Evolutionary conservation across 495 filamentous ascomycete genomes (phyloP).

Genomic region (Lophiostoma macrostomum): DNA sequence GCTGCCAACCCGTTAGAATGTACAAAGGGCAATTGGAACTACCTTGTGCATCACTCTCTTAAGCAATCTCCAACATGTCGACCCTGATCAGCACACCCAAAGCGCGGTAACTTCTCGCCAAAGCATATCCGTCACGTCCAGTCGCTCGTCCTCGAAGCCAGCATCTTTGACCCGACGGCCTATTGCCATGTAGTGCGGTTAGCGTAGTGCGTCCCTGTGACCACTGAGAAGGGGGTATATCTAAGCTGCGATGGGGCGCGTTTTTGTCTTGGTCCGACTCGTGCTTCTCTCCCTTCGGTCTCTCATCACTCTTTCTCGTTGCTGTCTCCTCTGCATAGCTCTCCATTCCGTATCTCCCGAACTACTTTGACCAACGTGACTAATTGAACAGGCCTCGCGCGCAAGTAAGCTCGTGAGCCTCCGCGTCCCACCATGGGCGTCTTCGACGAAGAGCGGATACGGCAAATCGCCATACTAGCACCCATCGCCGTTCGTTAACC

Average conservation of each 20-base stretch:
- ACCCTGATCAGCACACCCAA: slow-evolving; percentile 23
- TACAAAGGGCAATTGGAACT: not conserved
- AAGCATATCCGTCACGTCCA: slow-evolving; percentile 11
- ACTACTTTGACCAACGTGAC: no score
- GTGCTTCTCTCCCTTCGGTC: not conserved
- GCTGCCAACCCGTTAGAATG: not conserved
- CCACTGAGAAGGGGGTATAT: slow-evolving; percentile 5
- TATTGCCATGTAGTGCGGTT: slow-evolving; percentile 2
- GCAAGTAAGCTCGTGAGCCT: no score
- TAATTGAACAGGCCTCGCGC: no score
- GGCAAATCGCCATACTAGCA: slow-evolving; percentile 12
- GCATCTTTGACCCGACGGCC: slow-evolving; percentile 1
- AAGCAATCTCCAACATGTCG: not conserved
- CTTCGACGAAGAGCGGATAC: slow-evolving; percentile 17
- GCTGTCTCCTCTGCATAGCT: not conserved
- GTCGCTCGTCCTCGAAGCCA: not conserved
- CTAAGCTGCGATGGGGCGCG: slow-evolving; percentile 9
- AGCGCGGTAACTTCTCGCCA: slow-evolving; percentile 13
- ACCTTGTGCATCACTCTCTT: not conserved
- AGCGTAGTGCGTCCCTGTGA: slow-evolving; percentile 20
- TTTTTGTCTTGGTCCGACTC: not conserved
- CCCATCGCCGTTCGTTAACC: slow-evolving; percentile 18
- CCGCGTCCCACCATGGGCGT: slow-evolving; percentile 8
- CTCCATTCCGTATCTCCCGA: not conserved
- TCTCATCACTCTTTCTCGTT: not conserved